A percentile compares a stretch with the other conserved stretches of the same genome.
phyloP scores from a whole-genome alignment of 2,329 filamentous ascomycete genomes.

The Dactylellina sp. region DNA sequence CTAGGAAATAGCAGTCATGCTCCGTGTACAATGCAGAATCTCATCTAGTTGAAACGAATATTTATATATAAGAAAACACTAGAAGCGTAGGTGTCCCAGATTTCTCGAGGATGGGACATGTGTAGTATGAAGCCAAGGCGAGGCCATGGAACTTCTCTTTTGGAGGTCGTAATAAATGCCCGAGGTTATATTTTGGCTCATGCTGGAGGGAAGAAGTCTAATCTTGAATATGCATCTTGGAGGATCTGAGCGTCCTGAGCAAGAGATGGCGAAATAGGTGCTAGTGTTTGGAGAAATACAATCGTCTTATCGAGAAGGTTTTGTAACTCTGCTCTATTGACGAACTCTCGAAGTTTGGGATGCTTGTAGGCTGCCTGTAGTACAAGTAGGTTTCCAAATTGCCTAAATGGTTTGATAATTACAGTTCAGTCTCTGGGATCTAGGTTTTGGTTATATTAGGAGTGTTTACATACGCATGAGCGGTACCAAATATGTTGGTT shows the following conservation, averaged over 20 bases:
- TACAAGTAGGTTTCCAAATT: constrained; percentile 97
- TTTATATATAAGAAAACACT: neutral
- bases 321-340: constrained; percentile 71
- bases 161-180: constrained; percentile 11
- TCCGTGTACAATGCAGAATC: constrained; percentile 52
- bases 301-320: constrained; percentile 79
- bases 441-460: neutral
- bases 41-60: constrained; percentile 37
- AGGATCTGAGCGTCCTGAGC: constrained; percentile 77
- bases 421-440: constrained; percentile 59
- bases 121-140: neutral
- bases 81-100: neutral
- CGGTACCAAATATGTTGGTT: constrained; percentile 95
- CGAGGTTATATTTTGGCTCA: neutral
- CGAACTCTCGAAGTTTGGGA: constrained; percentile 70
- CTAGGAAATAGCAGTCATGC: constrained; percentile 47
- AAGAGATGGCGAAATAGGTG: constrained; percentile 80
- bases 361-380: constrained; percentile 83
- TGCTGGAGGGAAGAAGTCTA: constrained; percentile 17
- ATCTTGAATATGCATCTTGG: constrained; percentile 66
- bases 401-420: constrained; percentile 68
- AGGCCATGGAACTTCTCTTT: neutral
- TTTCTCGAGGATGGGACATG: neutral
- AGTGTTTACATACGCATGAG: constrained; percentile 78
- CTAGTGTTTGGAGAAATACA: constrained; percentile 76